Evolutionary conservation across 768 basidiomycete species (phyloP).

Genomic region (Tricholoma hemisulphureum): DNA sequence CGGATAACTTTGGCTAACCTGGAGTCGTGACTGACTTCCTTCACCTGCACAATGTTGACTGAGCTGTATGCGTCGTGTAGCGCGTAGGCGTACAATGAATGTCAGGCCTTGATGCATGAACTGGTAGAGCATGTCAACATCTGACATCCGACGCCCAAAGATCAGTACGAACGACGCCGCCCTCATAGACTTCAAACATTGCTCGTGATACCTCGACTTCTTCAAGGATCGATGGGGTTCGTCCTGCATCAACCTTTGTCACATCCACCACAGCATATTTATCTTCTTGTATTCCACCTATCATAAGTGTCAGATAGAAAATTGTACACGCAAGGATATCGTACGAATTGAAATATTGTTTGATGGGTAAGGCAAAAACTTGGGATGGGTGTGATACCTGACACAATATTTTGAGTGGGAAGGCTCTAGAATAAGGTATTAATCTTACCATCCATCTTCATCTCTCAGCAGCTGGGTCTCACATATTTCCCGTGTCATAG

Average conservation of each 20-base stretch:
- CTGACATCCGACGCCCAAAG: neutral
- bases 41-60: constrained; percentile 45
- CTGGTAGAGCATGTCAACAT: constrained; percentile 31
- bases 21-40: constrained; percentile 77
- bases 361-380: constrained; percentile 75
- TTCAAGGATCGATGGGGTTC: constrained; percentile 55
- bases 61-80: neutral
- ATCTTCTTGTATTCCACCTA: constrained; percentile 70
- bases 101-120: constrained; percentile 88
- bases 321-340: constrained; percentile 6
- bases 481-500: constrained; percentile 56
- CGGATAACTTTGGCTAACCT: constrained; percentile 67
- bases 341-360: constrained; percentile 67
- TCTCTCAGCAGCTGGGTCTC: constrained; percentile 59
- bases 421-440: neutral
- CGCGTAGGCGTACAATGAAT: constrained; percentile 55
- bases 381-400: constrained; percentile 83
- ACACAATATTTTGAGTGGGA: neutral
- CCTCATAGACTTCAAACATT: constrained; percentile 87
- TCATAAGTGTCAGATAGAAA: neutral
- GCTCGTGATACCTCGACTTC: constrained; percentile 83
- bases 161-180: constrained; percentile 61
- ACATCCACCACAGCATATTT: constrained; percentile 74
- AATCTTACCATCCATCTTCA: constrained; percentile 72
- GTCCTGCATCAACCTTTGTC: constrained; percentile 36